Evolutionary conservation across 208 protist species (phyloP), one percentile per base, ranked within the genome.

Genomic region (Phytomonas sp.): DNA sequence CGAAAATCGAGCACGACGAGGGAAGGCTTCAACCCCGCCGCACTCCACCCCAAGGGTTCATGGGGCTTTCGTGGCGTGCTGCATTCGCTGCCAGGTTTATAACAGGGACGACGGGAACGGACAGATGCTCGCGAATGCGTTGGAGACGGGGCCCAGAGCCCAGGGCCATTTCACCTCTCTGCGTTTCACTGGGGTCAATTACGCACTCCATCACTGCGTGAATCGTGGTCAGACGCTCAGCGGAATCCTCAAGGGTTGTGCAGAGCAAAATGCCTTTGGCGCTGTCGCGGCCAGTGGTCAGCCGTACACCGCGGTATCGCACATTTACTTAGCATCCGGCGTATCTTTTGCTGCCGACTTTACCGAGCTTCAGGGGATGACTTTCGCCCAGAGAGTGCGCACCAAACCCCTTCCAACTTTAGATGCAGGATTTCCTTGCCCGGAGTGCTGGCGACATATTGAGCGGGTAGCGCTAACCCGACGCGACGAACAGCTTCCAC

Each of bases 261-360:
- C 91, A 10, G 91, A 95, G 81, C 91, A 95, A 69, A 95, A 95
- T 72, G 84, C 86, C 19, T 78, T 95, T 33, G 91, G 91, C 2
- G 81, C 83, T 0, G 80, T 87, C 12, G 91, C 91, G 0, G 91
- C 91, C 33, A 75, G 77, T 56, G 91, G 91, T 5, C 63, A 84
- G 6, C 70, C 78, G 6, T 95, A 93, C 62, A 56, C 72, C 0
- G 36, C 72, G 29, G 71, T 93, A 29, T 71, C 77, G 0, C 72
- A 80, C 34, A 74, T 93, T 5, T 93, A 92, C 66, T 70, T 95
- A 29, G 70, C 74, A 14, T 71, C 70, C 52, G 29, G 40, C 8
- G 52, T 32, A 23, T n/a, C 31, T 2, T 4, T 37, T 4, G 32
- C 2, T 4, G 60, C 19, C 1, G 16, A 29, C 31, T 16, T 12